These are phyloP conservation scores for Chlamydomonas asymmetrica DNA, from an alignment of 139 green algal genomes.

Conservation along the genomic window DNA sequence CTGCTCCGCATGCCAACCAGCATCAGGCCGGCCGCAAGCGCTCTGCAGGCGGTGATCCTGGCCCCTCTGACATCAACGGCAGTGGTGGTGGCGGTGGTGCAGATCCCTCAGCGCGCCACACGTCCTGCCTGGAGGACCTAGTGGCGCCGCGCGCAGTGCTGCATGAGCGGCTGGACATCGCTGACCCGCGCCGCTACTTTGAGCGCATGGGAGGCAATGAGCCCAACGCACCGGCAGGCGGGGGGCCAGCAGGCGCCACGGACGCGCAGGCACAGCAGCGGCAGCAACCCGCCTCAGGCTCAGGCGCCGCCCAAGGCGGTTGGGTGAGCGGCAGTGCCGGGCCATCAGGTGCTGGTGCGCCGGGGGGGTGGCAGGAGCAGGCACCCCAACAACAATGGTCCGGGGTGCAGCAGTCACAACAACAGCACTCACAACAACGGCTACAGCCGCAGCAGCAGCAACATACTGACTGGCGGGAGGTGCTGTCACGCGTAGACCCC, in stretches of 20 bases:
- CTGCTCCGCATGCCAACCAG: not conserved
- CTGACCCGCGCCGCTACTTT: constrained; percentile 27
- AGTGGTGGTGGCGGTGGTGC: not conserved
- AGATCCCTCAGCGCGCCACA: not conserved
- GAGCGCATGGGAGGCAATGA: constrained; percentile 17
- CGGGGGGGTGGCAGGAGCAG: not conserved
- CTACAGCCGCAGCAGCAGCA: too few relatives aligned
- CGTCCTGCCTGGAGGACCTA: constrained; percentile 11
- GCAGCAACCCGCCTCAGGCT: not conserved
- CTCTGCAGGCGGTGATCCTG: not conserved
- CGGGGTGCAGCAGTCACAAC: too few relatives aligned
- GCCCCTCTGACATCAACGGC: not conserved
- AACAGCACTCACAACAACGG: too few relatives aligned
- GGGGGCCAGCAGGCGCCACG: too few relatives aligned
- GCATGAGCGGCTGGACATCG: constrained; percentile 21
- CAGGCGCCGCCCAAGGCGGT: not conserved
- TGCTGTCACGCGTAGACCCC: not conserved
- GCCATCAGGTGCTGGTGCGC: not conserved
- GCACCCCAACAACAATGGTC: too few relatives aligned
- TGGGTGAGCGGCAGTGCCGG: not conserved
- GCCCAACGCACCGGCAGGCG: not conserved
- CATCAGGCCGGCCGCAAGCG: not conserved
- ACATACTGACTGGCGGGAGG: too few relatives aligned
- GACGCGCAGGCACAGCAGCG: not conserved
- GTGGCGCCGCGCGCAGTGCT: not conserved